Base-by-base conservation (phyloP, 2,329 filamentous ascomycete genomes). In the Rhinocladiella mackenziei region DNA sequence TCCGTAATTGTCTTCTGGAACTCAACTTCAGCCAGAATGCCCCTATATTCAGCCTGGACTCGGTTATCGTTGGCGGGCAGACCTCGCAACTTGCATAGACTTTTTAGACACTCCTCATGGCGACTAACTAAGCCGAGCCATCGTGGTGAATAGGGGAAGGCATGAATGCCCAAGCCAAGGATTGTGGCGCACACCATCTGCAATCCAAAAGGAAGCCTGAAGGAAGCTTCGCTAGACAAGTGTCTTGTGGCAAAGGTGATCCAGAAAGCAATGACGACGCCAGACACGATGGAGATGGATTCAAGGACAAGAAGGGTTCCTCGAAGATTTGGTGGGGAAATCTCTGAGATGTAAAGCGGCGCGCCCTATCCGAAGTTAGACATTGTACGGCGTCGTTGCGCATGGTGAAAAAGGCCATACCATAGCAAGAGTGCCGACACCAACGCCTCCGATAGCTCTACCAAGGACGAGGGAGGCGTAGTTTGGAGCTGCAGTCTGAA, bases 111-210 rank as follows among this genome's bases (percentile, higher is more conserved):
- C 19, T 72, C 69, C 1, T 69, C 57, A 4, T 68, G 56, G n/a
- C 65, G 61, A n/a, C 58, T 19, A 11, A 11, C 14, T 30, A 33
- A 26, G 9, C 73, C 68, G 0, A 79, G 67, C 67, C 75, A 79
- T 19, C 76, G 66, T 0, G 76, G 76, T 0, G 75, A 78, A 54
- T 72, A 77, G 0, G 77, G 77, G 17, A 77, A 62, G 47, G 73
- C 65, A 5, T 60, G 50, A 1, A 68, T 63, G 17, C 64, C 63
- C 1, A 53, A 58, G 2, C 56, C 58, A 2, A 69, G 59, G 29
- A 68, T 41, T 26, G 65, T 60, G 0, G 63, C 63, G 1, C 65
- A 64, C 5, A 67, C 53, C 51, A 74, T 66, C 50, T 75, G 72
- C 4, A 75, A 56, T 8, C 71, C 47, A 48, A 74, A 73, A 0